Evolutionary conservation across 768 basidiomycete species (phyloP).

Genomic region (Mycena pura): DNA sequence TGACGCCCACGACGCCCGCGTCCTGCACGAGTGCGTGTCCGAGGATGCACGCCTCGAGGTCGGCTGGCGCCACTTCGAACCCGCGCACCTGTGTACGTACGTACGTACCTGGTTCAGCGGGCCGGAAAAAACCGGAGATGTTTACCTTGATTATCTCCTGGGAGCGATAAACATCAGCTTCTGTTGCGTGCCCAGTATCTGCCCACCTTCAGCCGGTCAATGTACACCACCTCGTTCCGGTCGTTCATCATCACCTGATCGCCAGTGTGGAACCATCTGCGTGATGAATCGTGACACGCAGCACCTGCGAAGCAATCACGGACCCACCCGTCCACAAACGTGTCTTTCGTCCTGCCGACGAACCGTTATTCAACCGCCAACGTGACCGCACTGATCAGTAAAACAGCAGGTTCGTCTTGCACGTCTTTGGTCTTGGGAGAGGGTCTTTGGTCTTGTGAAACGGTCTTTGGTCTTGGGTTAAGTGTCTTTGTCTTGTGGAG

Average conservation of each 20-base stretch:
- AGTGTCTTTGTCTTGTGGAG: too few species aligned
- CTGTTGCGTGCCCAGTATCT: too few species aligned
- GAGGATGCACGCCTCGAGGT: constrained; percentile 52
- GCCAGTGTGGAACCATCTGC: constrained; percentile 52
- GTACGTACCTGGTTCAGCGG: constrained; percentile 5
- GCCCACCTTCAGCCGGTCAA: constrained; percentile 57
- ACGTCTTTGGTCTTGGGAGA: too few species aligned
- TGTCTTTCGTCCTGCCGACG: neutral
- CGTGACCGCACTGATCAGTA: too few species aligned
- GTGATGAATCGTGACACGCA: neutral
- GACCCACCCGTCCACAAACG: constrained; percentile 9
- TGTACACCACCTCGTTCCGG: constrained; percentile 52
- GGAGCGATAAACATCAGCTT: neutral
- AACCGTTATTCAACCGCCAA: too few species aligned
- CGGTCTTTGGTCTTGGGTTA: too few species aligned
- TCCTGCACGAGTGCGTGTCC: constrained; percentile 49
- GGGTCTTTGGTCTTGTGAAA: too few species aligned
- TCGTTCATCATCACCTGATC: constrained; percentile 56
- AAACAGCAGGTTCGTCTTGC: too few species aligned
- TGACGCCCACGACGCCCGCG: constrained; percentile 52
- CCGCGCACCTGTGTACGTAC: constrained; percentile 34
- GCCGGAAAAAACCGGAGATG: neutral
- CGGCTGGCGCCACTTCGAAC: constrained; percentile 40
- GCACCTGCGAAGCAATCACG: too few species aligned
- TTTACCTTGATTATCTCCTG: constrained; percentile 19